Evolutionary conservation across 1,139 yeast genomes (phyloP), one percentile per base, ranked within the genome.

Genomic region (Schwanniomyces etchellsii): DNA sequence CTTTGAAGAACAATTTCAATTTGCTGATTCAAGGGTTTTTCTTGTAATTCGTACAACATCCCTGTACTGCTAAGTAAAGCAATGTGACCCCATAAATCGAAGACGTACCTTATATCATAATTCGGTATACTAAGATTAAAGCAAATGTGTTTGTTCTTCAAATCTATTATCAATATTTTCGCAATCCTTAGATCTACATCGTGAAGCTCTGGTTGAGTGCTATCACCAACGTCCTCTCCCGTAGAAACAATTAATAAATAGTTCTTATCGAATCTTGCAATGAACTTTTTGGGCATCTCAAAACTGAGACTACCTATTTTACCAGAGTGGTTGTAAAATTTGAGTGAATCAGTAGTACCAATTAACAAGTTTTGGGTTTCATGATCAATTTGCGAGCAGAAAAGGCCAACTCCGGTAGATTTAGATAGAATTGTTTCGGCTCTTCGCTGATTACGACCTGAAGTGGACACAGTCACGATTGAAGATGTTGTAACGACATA

Each of bases 61-160:
- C 96, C 96, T 50, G 88, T 95, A 2, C 80, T 62, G 2, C 88
- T 75, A 11, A 89, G 55, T 11, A 85, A 57, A 42, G 67, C 78
- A 7, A 83, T 47, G 32, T 73, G 76, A 16, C 62, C 70, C 72
- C 81, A 72, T 43, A 74, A 57, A 18, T 55, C 52, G 35, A 81
- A 73, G 0, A 80, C 63, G 35, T 59, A 52, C 20, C 75, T 76
- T 12, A 73, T 64, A 2, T 82, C 67, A 10, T 78, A 70, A 26
- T 76, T 74, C 0, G 93, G 72, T 21, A 88, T 69, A 20, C 83
- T 74, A 28, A 80, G 72, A 36, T 74, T 77, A 53, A 79, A 81
- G 1, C 91, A 78, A 14, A 88, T 65, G 39, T 82, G 76, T 47
- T 81, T 81, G 52, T 84, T 79, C 18, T 59, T 59, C 11, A 78